Evolutionary conservation across 331 rosid species (phyloP).

Genomic region (Rosa hybrid): DNA sequence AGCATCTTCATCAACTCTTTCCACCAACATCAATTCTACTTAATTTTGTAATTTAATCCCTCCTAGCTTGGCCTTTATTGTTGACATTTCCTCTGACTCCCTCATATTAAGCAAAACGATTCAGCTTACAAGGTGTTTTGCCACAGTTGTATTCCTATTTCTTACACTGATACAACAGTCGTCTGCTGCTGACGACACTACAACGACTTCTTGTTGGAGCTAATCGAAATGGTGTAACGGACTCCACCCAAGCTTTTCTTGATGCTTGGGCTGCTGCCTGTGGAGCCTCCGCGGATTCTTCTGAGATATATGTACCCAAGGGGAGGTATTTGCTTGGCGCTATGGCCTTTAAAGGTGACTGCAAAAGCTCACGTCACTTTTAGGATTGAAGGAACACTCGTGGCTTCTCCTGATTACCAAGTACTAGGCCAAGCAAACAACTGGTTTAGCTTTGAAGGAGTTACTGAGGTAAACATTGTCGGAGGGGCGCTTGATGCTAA

Average conservation of each 20-base stretch:
- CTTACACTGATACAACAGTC: neutral
- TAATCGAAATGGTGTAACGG: neutral
- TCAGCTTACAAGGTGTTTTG: too few relatives aligned
- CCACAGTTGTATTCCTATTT: too few relatives aligned
- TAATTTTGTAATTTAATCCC: too few relatives aligned
- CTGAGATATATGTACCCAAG: neutral
- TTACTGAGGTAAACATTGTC: conserved; percentile 34
- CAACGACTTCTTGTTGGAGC: neutral
- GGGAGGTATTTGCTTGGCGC: neutral
- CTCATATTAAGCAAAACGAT: too few relatives aligned
- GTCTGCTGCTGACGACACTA: neutral
- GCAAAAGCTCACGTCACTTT: conserved; percentile 40
- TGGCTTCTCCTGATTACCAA: conserved; percentile 41
- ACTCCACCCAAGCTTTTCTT: neutral
- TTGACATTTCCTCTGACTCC: too few relatives aligned
- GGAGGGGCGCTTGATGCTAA: conserved; percentile 61
- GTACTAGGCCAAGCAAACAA: conserved; percentile 19
- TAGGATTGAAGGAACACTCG: conserved; percentile 43
- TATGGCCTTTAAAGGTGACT: conserved; percentile 11
- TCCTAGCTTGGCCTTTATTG: too few relatives aligned
- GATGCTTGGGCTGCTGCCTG: neutral
- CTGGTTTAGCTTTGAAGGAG: conserved; percentile 47
- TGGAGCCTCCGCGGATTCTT: neutral
- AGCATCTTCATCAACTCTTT: too few relatives aligned
- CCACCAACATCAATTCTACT: too few relatives aligned